Evolutionary conservation across 2,329 filamentous ascomycete genomes (phyloP).

Genomic region (Phoma sp.): DNA sequence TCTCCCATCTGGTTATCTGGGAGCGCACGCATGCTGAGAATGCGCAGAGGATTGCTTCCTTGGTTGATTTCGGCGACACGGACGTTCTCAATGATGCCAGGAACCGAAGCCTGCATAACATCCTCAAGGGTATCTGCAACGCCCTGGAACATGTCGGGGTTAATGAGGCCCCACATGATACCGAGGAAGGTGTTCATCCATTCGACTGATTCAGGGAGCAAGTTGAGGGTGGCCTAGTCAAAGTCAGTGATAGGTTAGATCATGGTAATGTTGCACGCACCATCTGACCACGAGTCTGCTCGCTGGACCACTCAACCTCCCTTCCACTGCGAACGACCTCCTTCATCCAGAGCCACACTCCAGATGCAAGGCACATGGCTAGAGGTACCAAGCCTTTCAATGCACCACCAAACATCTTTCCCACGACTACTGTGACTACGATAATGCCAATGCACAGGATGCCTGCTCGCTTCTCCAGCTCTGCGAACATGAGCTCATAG

Average conservation of each 20-base stretch:
- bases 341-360: conserved; percentile 88
- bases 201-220: conserved; percentile 87
- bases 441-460: conserved; percentile 75
- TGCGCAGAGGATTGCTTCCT: conserved; percentile 86
- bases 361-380: conserved; percentile 73
- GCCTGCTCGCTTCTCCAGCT: conserved; percentile 77
- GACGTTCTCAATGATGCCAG: conserved; percentile 90
- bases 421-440: conserved; percentile 75
- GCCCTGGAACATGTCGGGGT: conserved; percentile 92
- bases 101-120: conserved; percentile 95
- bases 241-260: background rate
- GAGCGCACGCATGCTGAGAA: conserved; percentile 84
- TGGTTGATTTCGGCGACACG: conserved; percentile 95
- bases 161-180: conserved; percentile 88
- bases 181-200: conserved; percentile 93
- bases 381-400: conserved; percentile 80
- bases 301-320: conserved; percentile 86
- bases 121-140: conserved; percentile 94
- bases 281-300: conserved; percentile 82
- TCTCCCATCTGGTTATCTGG: conserved; percentile 83
- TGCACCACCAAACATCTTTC: conserved; percentile 79
- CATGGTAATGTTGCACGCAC: conserved; percentile 48
- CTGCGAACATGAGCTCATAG: conserved; percentile 85
- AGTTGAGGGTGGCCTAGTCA: conserved; percentile 75
- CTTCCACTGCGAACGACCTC: conserved; percentile 83